phyloP scores from a whole-genome alignment of 306 rosid species.

The Ammopiptanthus mongolicus region DNA sequence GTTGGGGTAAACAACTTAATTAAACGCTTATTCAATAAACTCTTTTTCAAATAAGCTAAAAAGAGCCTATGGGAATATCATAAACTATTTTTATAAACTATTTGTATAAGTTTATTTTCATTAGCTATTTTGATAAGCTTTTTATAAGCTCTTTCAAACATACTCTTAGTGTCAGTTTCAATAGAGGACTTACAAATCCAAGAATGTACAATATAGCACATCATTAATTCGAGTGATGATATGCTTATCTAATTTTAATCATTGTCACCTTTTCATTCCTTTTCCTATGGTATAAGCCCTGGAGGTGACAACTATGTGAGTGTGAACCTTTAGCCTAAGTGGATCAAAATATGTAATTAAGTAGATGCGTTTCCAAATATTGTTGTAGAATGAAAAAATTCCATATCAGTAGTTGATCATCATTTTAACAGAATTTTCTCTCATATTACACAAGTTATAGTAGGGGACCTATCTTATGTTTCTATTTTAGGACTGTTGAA shows the following conservation, averaged over 20 bases:
- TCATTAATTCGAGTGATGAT: not conserved
- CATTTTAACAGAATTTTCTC: not conserved
- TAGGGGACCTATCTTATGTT: slow-evolving; percentile 5
- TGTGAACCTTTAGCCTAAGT: not conserved
- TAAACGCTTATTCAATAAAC: no score
- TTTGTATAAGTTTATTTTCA: no score
- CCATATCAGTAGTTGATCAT: not conserved
- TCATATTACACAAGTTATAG: not conserved
- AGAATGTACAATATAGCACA: not conserved
- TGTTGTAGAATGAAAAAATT: not conserved
- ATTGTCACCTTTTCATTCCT: not conserved
- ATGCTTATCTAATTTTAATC: not conserved
- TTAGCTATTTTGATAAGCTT: no score
- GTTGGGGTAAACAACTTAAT: no score
- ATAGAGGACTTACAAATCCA: not conserved
- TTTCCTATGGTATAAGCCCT: not conserved
- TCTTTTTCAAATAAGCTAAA: no score
- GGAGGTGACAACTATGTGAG: not conserved
- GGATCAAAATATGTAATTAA: not conserved
- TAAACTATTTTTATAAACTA: no score
- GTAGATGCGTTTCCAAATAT: not conserved
- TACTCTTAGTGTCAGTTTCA: not conserved
- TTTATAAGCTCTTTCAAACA: no score
- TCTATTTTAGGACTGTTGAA: slow-evolving; percentile 8
- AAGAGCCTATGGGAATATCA: no score